Evolutionary conservation across 305 asterid genomes (phyloP).

Genomic region (Euphrasia arctica): DNA sequence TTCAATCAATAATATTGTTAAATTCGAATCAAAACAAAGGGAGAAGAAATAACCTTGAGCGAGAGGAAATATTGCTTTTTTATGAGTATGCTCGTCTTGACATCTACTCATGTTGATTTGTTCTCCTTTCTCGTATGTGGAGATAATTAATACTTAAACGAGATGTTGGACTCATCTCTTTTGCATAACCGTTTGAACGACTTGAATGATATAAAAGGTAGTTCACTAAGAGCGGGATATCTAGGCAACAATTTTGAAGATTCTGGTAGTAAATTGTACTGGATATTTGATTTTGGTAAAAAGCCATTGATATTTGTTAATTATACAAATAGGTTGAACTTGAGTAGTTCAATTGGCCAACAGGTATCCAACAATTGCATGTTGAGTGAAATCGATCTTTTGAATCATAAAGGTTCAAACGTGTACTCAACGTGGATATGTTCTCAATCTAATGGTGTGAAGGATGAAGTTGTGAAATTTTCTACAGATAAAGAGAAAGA

Average conservation of each 20-base stretch:
- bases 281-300: constrained; percentile 8
- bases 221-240: neutral
- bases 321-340: neutral
- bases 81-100: neutral
- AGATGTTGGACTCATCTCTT: constrained; percentile 6
- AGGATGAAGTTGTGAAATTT: neutral
- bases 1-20: neutral
- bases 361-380: neutral
- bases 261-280: constrained; percentile 6
- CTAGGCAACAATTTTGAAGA: constrained; percentile 17
- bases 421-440: constrained; percentile 10
- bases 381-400: neutral
- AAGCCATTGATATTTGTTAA: constrained; percentile 7
- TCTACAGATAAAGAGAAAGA: neutral
- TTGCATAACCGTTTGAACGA: neutral
- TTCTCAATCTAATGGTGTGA: constrained; percentile 16
- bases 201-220: neutral
- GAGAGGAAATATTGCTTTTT: neutral
- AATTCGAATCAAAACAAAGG: neutral
- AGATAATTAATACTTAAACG: constrained; percentile 24
- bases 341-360: neutral
- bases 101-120: neutral
- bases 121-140: neutral
- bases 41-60: neutral
- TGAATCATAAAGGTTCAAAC: neutral